phyloP scores from a whole-genome alignment of 305 asterid genomes.

The Solanum hybrid region DNA sequence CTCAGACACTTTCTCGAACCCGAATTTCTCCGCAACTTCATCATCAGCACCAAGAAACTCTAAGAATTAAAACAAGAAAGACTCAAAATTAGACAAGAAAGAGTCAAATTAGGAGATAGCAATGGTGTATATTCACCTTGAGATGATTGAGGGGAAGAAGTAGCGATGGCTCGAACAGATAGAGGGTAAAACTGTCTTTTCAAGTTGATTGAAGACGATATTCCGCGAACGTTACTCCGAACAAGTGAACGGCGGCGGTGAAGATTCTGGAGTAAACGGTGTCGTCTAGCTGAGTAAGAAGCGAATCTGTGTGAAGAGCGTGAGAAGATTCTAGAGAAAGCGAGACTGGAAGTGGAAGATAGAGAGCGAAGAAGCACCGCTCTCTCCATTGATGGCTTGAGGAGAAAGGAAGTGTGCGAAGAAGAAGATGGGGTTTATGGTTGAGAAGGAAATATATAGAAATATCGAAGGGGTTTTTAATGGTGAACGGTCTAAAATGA shows the following conservation, averaged over 20 bases:
- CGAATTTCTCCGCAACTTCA: constrained; percentile 76
- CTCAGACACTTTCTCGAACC: constrained; percentile 80
- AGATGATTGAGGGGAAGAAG: constrained; percentile 57
- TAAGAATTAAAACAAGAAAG: background rate
- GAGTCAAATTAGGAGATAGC: background rate
- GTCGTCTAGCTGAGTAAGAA: constrained; percentile 32
- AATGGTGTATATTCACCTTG: constrained; percentile 27
- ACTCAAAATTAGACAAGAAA: background rate
- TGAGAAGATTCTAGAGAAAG: constrained; percentile 49
- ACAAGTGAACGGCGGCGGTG: constrained; percentile 39
- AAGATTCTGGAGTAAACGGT: constrained; percentile 32
- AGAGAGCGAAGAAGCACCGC: constrained; percentile 59
- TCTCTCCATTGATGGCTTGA: constrained; percentile 53
- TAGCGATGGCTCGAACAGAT: constrained; percentile 59
- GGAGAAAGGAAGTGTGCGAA: background rate
- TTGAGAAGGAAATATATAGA: background rate
- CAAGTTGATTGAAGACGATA: constrained; percentile 33
- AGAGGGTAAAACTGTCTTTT: constrained; percentile 34
- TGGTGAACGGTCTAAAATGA: constrained; percentile 1
- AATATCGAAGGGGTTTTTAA: background rate
- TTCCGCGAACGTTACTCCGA: constrained; percentile 32
- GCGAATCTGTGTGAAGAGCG: constrained; percentile 47
- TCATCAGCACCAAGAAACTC: constrained; percentile 62
- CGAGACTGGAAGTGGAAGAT: constrained; percentile 44
- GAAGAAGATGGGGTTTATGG: background rate